A percentile compares a stretch with the other conserved stretches of the same genome.
Evolutionary conservation across 2,329 filamentous ascomycete genomes (phyloP).

Genomic region (Trematosphaeria pertusa): DNA sequence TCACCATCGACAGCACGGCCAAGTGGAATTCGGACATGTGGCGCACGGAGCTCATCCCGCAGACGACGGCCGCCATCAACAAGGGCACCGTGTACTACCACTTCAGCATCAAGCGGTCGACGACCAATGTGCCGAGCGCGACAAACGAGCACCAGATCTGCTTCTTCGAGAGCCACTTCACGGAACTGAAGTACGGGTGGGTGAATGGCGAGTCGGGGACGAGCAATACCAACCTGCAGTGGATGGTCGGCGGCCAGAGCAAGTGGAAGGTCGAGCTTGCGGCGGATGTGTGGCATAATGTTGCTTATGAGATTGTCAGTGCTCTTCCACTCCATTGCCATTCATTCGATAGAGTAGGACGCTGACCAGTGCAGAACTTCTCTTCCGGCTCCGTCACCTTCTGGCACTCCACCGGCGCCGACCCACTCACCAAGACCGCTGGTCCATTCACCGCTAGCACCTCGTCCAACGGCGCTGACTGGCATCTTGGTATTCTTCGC

Average conservation of each 20-base stretch:
- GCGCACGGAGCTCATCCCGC: constrained; percentile 75
- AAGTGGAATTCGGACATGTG: constrained; percentile 81
- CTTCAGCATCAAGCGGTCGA: constrained; percentile 69
- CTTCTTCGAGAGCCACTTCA: constrained; percentile 75
- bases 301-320: constrained; percentile 71
- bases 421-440: constrained; percentile 64
- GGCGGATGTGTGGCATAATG: constrained; percentile 74
- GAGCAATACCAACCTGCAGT: constrained; percentile 64
- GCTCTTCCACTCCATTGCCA: background rate
- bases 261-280: constrained; percentile 69
- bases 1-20: constrained; percentile 69
- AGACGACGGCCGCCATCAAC: constrained; percentile 70
- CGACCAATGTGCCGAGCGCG: constrained; percentile 66
- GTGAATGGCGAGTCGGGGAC: constrained; percentile 58
- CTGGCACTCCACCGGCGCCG: constrained; percentile 72
- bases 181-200: constrained; percentile 75
- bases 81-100: constrained; percentile 74
- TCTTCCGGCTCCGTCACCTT: constrained; percentile 66
- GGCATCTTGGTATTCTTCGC: constrained; percentile 74
- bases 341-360: background rate
- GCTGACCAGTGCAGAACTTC: constrained; percentile 60
- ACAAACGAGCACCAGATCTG: constrained; percentile 72
- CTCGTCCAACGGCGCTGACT: constrained; percentile 72
- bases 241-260: constrained; percentile 66
- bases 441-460: constrained; percentile 66